A percentile compares a stretch with the other conserved stretches of the same genome.
phyloP scores from a whole-genome alignment of 352 stramenopile species.

The Phytophthora pluvialis region DNA sequence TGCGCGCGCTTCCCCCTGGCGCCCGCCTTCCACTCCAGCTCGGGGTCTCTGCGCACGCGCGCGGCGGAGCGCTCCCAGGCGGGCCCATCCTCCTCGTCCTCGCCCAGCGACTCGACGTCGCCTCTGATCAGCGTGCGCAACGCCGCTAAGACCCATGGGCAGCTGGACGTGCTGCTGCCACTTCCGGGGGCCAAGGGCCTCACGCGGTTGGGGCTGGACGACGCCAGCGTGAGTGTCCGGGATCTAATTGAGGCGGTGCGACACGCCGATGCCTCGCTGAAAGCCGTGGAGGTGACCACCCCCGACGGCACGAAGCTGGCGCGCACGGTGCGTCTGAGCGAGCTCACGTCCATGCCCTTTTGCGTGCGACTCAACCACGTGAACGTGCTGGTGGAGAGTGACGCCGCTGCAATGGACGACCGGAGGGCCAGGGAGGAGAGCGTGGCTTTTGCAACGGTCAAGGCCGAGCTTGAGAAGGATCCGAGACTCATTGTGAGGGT shows the following conservation, averaged over 20 bases:
- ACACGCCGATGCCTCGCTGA: constrained; percentile 58
- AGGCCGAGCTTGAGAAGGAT: constrained; percentile 67
- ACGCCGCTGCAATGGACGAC: constrained; percentile 40
- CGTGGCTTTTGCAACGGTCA: constrained; percentile 72
- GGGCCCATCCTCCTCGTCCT: background rate
- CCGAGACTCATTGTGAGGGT: constrained; percentile 50
- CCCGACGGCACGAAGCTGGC: constrained; percentile 72
- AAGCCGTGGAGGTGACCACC: constrained; percentile 70
- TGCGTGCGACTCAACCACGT: constrained; percentile 76
- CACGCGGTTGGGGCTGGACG: constrained; percentile 50
- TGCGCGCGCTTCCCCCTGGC: background rate
- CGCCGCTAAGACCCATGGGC: constrained; percentile 36
- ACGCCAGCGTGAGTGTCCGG: constrained; percentile 50
- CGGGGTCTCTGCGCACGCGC: constrained; percentile 17
- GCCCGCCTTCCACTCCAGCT: constrained; percentile 30
- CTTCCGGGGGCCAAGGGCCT: constrained; percentile 62
- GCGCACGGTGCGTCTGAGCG: constrained; percentile 63
- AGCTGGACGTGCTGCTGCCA: constrained; percentile 65
- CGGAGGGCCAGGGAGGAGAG: constrained; percentile 42
- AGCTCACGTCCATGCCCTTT: constrained; percentile 73
- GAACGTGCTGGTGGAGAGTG: constrained; percentile 62
- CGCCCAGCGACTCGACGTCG: constrained; percentile 3
- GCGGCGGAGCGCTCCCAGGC: constrained; percentile 24
- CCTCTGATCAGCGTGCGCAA: constrained; percentile 62
- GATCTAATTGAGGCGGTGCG: constrained; percentile 63